phyloP scores from a whole-genome alignment of 2,329 filamentous ascomycete species.

The Dactylellina sp. region DNA sequence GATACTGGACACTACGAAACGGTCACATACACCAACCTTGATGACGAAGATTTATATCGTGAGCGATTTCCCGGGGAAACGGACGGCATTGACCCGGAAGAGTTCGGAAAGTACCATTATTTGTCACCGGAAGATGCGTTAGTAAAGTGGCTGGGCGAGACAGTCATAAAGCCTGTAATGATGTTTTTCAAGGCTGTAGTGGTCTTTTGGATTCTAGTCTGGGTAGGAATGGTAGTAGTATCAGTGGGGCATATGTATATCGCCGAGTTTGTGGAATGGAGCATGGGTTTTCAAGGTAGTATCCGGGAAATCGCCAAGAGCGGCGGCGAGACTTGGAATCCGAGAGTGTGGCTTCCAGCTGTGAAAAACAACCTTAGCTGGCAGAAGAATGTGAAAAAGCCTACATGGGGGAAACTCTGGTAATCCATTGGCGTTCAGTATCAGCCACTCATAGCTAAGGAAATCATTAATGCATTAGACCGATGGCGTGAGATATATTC shows the following conservation, averaged over 20 bases:
- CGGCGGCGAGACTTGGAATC: not conserved
- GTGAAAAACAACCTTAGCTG: too few relatives aligned
- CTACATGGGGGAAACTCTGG: too few relatives aligned
- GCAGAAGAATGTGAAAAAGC: too few relatives aligned
- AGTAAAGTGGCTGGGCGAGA: constrained; percentile 34
- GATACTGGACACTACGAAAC: constrained; percentile 24
- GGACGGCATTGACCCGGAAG: constrained; percentile 30
- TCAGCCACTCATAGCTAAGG: too few relatives aligned
- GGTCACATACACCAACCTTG: constrained; percentile 17
- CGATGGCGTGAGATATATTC: too few relatives aligned
- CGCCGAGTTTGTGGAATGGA: constrained; percentile 25
- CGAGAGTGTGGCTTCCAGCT: too few relatives aligned
- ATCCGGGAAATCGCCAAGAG: not conserved
- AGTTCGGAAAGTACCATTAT: constrained; percentile 47
- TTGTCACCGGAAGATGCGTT: constrained; percentile 8
- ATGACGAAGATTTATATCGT: constrained; percentile 14
- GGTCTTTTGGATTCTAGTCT: not conserved
- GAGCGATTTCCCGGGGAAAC: constrained; percentile 41
- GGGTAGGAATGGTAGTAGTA: constrained; percentile 12
- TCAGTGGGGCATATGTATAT: constrained; percentile 34
- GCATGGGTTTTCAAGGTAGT: not conserved
- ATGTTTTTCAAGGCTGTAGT: constrained; percentile 16
- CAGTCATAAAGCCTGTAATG: constrained; percentile 41
- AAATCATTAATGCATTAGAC: too few relatives aligned
- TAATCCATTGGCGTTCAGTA: too few relatives aligned